phyloP scores from a whole-genome alignment of 1,284 basidiomycete species.

The Ustilago esculenta region DNA sequence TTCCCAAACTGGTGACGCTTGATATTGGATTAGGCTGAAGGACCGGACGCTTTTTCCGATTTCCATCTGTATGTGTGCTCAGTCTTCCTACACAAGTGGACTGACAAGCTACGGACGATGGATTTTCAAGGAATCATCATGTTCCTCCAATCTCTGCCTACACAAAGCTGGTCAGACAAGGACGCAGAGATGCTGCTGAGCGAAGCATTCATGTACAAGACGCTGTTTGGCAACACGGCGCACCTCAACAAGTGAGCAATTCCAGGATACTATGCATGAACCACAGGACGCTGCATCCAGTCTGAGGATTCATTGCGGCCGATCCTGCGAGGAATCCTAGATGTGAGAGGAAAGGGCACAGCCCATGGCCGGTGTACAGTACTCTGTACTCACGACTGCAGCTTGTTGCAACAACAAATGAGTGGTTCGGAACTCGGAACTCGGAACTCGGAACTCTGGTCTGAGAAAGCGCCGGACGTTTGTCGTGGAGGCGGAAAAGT shows the following conservation, averaged over 20 bases:
- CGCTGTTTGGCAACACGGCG: constrained; percentile 64
- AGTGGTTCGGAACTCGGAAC: neutral
- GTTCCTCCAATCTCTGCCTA: constrained; percentile 95
- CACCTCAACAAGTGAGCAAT: constrained; percentile 54
- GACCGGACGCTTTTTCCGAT: constrained; percentile 64
- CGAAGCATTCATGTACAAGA: constrained; percentile 83
- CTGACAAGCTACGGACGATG: constrained; percentile 57
- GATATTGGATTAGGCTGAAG: constrained; percentile 49
- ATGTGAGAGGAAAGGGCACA: too few species aligned
- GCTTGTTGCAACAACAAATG: too few species aligned
- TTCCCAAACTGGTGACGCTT: neutral
- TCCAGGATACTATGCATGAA: too few species aligned
- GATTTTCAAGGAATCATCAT: constrained; percentile 87
- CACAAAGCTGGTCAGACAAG: constrained; percentile 92
- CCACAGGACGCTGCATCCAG: too few species aligned
- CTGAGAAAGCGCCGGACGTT: constrained; percentile 5
- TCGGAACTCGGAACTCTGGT: constrained; percentile 11
- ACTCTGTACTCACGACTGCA: too few species aligned
- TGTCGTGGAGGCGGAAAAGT: neutral
- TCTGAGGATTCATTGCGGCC: too few species aligned
- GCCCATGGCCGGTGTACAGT: too few species aligned
- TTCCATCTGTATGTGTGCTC: constrained; percentile 66
- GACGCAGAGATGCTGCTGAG: constrained; percentile 94
- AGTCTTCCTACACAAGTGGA: constrained; percentile 65
- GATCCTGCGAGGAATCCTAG: too few species aligned